phyloP scores from a whole-genome alignment of 192 early-diverging fungal genomes.

The Geranomyces variabilis region DNA sequence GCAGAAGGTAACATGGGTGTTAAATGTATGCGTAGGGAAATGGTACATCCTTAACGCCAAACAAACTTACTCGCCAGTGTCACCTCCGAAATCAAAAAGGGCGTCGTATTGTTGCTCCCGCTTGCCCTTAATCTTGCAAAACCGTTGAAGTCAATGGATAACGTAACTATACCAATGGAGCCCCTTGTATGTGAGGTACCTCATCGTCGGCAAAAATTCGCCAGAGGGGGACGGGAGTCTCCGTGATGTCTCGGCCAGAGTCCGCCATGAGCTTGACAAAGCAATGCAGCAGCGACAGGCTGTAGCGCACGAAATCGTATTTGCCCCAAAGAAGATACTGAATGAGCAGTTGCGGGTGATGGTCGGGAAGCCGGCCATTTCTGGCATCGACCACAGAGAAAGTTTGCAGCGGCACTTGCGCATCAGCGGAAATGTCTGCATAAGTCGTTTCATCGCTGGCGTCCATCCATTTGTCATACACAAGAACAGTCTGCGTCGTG shows the following conservation, averaged over 20 bases:
- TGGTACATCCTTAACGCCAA: neutral
- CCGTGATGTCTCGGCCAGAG: slow-evolving; percentile 43
- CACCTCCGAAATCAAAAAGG: slow-evolving; percentile 60
- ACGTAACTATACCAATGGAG: too few relatives aligned
- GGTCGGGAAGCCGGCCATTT: slow-evolving; percentile 66
- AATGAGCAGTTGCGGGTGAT: slow-evolving; percentile 71
- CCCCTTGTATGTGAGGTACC: slow-evolving; percentile 22
- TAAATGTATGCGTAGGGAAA: neutral
- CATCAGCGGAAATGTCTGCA: too few relatives aligned
- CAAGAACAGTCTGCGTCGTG: slow-evolving; percentile 54
- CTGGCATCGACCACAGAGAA: slow-evolving; percentile 42
- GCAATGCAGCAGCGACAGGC: slow-evolving; percentile 65
- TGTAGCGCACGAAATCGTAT: slow-evolving; percentile 67
- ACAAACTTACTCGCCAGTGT: slow-evolving; percentile 37
- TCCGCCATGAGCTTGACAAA: slow-evolving; percentile 64
- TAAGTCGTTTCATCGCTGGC: neutral
- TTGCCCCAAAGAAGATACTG: slow-evolving; percentile 79
- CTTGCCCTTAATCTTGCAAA: slow-evolving; percentile 4
- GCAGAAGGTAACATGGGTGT: neutral
- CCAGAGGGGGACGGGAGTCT: slow-evolving; percentile 69
- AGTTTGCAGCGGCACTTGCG: slow-evolving; percentile 13
- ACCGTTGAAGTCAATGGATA: neutral
- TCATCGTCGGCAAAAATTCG: slow-evolving; percentile 52
- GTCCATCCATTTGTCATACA: slow-evolving; percentile 71
- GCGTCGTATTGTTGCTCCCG: slow-evolving; percentile 46